Base-by-base conservation (phyloP, 2,329 filamentous ascomycete genomes). In the Trichoderma hamatum region DNA sequence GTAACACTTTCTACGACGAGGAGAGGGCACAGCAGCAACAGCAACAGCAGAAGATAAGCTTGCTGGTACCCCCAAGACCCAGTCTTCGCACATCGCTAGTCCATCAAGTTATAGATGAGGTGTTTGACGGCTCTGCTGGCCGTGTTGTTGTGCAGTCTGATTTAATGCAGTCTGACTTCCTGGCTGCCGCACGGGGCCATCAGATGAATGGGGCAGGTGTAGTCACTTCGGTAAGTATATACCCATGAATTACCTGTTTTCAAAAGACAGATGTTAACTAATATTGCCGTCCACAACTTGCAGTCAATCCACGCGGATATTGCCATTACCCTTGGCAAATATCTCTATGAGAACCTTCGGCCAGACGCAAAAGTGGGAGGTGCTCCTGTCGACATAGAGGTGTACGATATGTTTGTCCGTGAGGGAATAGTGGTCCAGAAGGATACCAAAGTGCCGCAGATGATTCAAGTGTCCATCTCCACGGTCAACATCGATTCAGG, bases 1-100 rank as follows among this genome's bases (percentile, higher is more conserved):
- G 78, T 82, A 43, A 77, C 39, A 58, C 43, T 5, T 59, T n/a
- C 54, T 56, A 34, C 14, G 55, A 54, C 14, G 51, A 28, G 6
- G 51, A 54, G 26, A 54, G 24, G 21, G 24, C 21, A 2, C 19
- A 24, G 46, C 10, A 24, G n/a, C 21, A 24, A 10, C 46, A 19
- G 5, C 46, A 49, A 11, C 3, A 49, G 3, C 46, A 49, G 46
- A 13, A 3, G n/a, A 49, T 9, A 24, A 5, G 3, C 9, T 24
- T 3, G 4, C 3, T 0, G 9, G 10, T 5, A 10, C 46, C n/a
- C 3, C 46, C n/a, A 24, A n/a, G n/a, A 3, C 24, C 46, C 5
- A 13, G 46, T 9, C 46, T 49, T 21, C n/a, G n/a, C 21, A 49
- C 46, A 3, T 49, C 46, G 5, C 10, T 49, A 49, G 46, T 49